Evolutionary conservation across 345 rosid genomes (phyloP), one percentile per base, ranked within the genome.

Genomic region (Ceriops decandra): DNA sequence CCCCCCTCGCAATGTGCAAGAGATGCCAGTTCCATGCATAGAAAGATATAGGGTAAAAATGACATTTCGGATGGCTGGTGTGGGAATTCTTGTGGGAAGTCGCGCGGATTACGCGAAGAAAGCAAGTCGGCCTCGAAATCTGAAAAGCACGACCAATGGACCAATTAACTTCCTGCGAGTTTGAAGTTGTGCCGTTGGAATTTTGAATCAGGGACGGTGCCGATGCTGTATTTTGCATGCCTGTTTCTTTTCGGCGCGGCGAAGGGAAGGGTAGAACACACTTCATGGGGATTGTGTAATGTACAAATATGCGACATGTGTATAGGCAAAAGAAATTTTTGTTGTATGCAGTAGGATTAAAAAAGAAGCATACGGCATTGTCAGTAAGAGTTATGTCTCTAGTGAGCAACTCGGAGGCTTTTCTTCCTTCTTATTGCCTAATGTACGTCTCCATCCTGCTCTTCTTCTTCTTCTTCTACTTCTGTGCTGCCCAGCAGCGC

Each of bases 11-110:
- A 77, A 30, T 76, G 76, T 36, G 35, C 16, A 28, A 63, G 80
- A 60, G 87, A 88, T 16, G 35, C 77, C 16, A 60, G 82, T 42
- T 68, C 84, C 49, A 71, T 77, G 49, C 83, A 77, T 52, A 69
- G 85, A 63, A 80, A 71, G 32, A 66, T 74, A 51, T 81, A 64
- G 72, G 26, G 26, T 24, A 27, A 20, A 59, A 57, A 72, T 26
- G 22, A 66, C 57, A 36, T 21, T 56, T 26, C 7, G 13, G 42
- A 61, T 47, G 57, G 57, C 57, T 52, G 56, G 54, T 49, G 33
- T 7, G 31, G 24, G 49, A 57, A 57, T 64, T 69, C 69, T 61
- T 47, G 17, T 46, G 53, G 53, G 51, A 33, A 53, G 52, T 46
- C 30, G 24, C 27, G 47, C 6, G 36, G 21, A 57, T 11, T 35